Evolutionary conservation across 2,329 filamentous ascomycete genomes (phyloP).

Genomic region (Catunica adiposa): DNA sequence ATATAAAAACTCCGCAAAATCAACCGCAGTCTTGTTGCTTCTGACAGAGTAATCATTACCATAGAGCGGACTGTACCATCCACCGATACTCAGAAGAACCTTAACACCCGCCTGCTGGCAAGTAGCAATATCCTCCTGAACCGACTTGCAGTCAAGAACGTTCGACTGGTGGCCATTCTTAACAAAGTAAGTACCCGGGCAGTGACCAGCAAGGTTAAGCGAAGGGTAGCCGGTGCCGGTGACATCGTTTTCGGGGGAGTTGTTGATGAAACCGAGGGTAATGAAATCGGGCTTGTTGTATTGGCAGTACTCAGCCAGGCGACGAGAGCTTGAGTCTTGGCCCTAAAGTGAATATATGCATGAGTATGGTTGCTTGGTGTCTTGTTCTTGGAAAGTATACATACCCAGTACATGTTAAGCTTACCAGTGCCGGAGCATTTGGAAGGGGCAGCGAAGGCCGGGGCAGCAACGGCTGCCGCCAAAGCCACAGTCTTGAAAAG

Average conservation of each 20-base stretch:
- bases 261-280: conserved; percentile 25
- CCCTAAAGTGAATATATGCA: conserved; percentile 19
- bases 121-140: conserved; percentile 26
- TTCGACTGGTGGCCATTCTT: conserved; percentile 17
- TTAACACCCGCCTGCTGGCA: conserved; percentile 28
- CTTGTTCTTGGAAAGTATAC: conserved; percentile 5
- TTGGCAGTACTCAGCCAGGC: conserved; percentile 22
- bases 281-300: conserved; percentile 24
- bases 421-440: conserved; percentile 18
- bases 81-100: conserved; percentile 27
- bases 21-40: conserved; percentile 19
- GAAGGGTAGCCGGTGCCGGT: conserved; percentile 23
- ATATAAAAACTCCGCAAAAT: conserved; percentile 26
- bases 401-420: conserved; percentile 28
- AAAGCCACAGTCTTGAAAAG: conserved; percentile 4
- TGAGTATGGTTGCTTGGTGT: conserved; percentile 1
- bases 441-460: conserved; percentile 16
- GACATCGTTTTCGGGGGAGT: conserved; percentile 22
- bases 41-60: conserved; percentile 22
- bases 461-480: conserved; percentile 17
- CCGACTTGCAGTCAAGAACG: conserved; percentile 23
- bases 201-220: conserved; percentile 27
- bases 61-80: conserved; percentile 14
- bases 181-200: conserved; percentile 19
- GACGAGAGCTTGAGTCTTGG: conserved; percentile 19